These are phyloP conservation scores for Pythium coloratum DNA, from an alignment of 352 stramenopile genomes.

Conservation along the genomic window DNA sequence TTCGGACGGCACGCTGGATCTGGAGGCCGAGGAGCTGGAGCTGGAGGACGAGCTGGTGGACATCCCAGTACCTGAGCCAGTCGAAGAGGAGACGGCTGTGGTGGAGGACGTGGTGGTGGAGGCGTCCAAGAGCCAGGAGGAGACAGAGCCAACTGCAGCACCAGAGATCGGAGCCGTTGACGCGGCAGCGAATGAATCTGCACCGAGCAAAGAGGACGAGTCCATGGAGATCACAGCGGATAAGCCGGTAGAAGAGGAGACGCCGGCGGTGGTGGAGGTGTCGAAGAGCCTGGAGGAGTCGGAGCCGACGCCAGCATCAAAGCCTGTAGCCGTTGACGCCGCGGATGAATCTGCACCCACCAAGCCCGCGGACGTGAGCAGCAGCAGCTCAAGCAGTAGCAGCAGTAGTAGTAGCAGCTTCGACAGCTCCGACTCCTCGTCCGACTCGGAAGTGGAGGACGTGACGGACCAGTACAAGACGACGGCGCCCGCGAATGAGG, in stretches of 20 bases:
- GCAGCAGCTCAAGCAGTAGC: conserved; percentile 24
- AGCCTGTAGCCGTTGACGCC: background rate
- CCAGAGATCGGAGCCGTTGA: too few species aligned
- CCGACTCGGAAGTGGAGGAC: conserved; percentile 29
- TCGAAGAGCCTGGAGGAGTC: background rate
- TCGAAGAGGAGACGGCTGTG: too few species aligned
- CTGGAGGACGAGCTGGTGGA: too few species aligned
- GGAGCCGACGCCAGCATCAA: background rate
- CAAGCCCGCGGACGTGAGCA: conserved; percentile 24
- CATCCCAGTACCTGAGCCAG: too few species aligned
- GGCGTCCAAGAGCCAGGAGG: too few species aligned
- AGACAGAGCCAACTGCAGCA: too few species aligned
- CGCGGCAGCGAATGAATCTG: too few species aligned
- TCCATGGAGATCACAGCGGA: background rate
- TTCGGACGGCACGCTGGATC: conserved; percentile 16
- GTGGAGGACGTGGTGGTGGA: too few species aligned
- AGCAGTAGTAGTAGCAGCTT: conserved; percentile 28
- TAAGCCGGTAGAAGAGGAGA: background rate
- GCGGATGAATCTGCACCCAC: conserved; percentile 26
- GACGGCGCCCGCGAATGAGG: background rate
- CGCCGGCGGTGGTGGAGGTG: background rate
- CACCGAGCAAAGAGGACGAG: background rate
- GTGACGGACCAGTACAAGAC: conserved; percentile 23
- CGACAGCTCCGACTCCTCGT: conserved; percentile 17
- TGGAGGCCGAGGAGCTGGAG: conserved; percentile 4